Percentiles rank a stretch among this genome's conserved stretches.
Conservation (phyloP, 2,329 filamentous ascomycete genomes). For the Tolypocladium ophioglossoides region DNA sequence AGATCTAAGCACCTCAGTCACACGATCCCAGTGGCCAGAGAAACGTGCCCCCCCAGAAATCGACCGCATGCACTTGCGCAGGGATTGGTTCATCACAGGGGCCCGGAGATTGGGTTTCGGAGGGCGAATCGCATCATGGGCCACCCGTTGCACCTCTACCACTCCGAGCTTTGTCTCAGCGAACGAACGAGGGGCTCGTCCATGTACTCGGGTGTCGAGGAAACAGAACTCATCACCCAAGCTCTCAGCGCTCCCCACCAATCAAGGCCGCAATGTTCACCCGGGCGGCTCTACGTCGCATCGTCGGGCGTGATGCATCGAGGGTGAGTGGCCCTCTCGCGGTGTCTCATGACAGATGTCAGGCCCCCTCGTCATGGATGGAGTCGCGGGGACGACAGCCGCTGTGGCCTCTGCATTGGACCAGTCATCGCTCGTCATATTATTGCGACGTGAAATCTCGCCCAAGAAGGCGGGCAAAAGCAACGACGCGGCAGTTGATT, state of each 20-base stretch:
- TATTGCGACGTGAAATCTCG: not conserved
- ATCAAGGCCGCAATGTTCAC: not conserved
- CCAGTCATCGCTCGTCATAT: too few species aligned
- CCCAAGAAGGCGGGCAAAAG: not conserved
- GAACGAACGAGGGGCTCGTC: too few species aligned
- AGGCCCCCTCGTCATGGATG: not conserved
- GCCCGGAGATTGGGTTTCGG: not conserved
- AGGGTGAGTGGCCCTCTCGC: too few species aligned
- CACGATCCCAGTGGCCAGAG: not conserved
- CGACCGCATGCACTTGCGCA: not conserved
- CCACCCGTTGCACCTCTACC: not conserved
- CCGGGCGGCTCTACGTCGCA: too few species aligned
- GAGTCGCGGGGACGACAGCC: not conserved
- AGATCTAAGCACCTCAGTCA: not conserved
- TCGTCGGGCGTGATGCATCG: not conserved
- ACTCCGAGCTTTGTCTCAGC: not conserved
- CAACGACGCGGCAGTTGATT: not conserved
- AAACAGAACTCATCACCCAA: too few species aligned
- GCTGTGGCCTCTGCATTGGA: too few species aligned
- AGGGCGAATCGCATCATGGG: not conserved
- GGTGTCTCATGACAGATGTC: not conserved
- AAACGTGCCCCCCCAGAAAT: not conserved
- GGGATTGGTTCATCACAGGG: not conserved
- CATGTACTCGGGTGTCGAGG: too few species aligned
- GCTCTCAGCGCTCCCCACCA: not conserved